Conservation (phyloP, 257 asterid species). For the Linaria vulgaris region DNA sequence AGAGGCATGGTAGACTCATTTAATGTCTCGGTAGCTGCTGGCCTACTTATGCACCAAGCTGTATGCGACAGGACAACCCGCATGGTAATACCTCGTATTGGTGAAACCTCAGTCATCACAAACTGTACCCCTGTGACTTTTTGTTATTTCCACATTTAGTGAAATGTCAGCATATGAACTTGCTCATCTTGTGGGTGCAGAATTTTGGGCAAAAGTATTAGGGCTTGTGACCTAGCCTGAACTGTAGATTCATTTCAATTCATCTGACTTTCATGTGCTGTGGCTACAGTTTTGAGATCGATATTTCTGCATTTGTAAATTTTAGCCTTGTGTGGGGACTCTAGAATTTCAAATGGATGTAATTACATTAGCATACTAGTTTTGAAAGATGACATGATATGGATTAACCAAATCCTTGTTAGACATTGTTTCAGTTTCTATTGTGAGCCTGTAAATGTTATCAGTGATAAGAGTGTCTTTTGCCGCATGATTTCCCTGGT, state of each 20-base stretch:
- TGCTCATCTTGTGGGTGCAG: neutral
- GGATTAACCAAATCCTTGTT: neutral
- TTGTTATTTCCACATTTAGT: neutral
- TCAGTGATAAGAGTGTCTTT: no score
- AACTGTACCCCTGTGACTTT: neutral
- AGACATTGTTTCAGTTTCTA: neutral
- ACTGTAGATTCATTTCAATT: no score
- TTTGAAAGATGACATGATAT: neutral
- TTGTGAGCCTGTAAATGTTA: neutral
- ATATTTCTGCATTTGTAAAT: neutral
- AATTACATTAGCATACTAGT: neutral
- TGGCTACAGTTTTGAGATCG: neutral
- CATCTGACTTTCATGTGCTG: neutral
- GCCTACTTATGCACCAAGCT: slow-evolving; percentile 95
- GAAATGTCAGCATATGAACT: neutral
- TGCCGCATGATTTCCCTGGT: no score
- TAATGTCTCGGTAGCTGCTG: slow-evolving; percentile 97
- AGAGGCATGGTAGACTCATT: slow-evolving; percentile 97
- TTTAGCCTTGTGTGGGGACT: neutral
- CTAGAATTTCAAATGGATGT: neutral
- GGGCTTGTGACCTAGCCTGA: neutral
- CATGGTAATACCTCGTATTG: slow-evolving; percentile 49
- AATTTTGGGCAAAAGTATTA: neutral
- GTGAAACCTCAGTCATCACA: slow-evolving; percentile 11
- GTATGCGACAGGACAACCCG: slow-evolving; percentile 70